Evolutionary conservation across 2,329 filamentous ascomycete genomes (phyloP), one percentile per base, ranked within the genome.

Genomic region (Aspergillus fischeri): DNA sequence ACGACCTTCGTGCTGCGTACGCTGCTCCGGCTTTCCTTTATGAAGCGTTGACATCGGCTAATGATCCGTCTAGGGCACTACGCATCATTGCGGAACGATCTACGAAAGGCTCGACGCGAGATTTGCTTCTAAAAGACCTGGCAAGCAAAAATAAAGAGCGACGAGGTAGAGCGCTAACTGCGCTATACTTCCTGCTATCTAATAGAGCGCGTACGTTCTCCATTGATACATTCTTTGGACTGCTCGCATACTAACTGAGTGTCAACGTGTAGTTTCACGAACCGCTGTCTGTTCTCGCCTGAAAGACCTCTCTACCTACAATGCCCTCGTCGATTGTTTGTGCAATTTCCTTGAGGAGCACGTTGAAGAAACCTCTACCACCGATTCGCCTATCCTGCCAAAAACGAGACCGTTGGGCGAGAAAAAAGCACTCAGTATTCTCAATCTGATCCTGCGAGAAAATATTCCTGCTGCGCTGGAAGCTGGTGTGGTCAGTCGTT

Each of bases 1-100:
- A 84, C 66, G 83, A 88, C 21, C 88, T 92, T 60, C 81, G 86
- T 62, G 86, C 90, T 59, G 87, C 88, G 56, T 84, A 86, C 10
- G 80, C 81, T 60, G 83, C 81, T 28, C 25, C 21, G 42, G 17
- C 64, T 29, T 10, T 21, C 85, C 84, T 25, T 75, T 85, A 4
- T 82, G 78, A 65, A 81, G 84, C 57, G 75, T 81, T 27, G 80
- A 81, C 50, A 59, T 51, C 21, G 32, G 52, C 57, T 55, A 9
- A 65, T 55, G 25, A 6, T 21, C 35, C 25, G 21, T 27, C 35
- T 53, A 78, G 75, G 47, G 73, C 78, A 21, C 65, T 80, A 51
- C 77, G 75, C 47, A 80, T 81, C 3, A 73, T 80, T 9, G 73
- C 74, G 6, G 77, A 79, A 56, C 69, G 78, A 55, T 75, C 75